These are phyloP conservation scores for Pseudopithomyces maydicus DNA, from an alignment of 2,329 filamentous ascomycete genomes.

Conservation along the genomic window DNA sequence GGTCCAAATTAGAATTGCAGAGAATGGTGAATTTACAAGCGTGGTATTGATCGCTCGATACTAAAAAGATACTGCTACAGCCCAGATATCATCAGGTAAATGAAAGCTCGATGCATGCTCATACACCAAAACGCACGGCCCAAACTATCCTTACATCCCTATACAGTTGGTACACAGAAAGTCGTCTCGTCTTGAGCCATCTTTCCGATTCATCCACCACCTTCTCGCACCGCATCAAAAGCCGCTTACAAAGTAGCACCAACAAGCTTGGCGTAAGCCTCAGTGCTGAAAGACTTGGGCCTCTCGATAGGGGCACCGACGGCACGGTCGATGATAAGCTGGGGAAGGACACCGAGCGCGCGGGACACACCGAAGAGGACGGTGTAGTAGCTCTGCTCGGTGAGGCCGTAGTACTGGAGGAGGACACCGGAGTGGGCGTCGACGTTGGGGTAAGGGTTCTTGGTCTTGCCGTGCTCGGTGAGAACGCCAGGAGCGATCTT, in stretches of 20 bases:
- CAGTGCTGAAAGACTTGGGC: conserved; percentile 98
- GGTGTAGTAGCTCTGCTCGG: conserved; percentile 99
- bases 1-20: not conserved
- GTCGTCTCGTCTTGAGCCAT: conserved; percentile 27
- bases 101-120: conserved; percentile 27
- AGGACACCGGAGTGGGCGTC: conserved; percentile 99
- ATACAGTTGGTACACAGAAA: conserved; percentile 42
- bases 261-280: conserved; percentile 92
- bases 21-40: conserved; percentile 17
- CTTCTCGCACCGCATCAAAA: conserved; percentile 4
- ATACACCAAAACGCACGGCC: conserved; percentile 31
- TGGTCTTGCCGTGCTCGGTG: conserved; percentile 99
- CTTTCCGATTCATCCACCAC: conserved; percentile 17
- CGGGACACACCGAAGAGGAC: conserved; percentile 98
- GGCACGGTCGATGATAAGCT: conserved; percentile 99
- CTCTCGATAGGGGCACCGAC: conserved; percentile 96
- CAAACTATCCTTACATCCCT: conserved; percentile 38
- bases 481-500: conserved; percentile 98
- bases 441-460: conserved; percentile 99
- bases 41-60: conserved; percentile 31
- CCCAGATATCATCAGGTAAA: conserved; percentile 23
- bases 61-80: conserved; percentile 35
- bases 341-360: conserved; percentile 96
- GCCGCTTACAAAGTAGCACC: conserved; percentile 80
- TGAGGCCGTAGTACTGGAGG: conserved; percentile 99